phyloP scores from a whole-genome alignment of 805 yeast species.

The Lipomyces starkeyi region DNA sequence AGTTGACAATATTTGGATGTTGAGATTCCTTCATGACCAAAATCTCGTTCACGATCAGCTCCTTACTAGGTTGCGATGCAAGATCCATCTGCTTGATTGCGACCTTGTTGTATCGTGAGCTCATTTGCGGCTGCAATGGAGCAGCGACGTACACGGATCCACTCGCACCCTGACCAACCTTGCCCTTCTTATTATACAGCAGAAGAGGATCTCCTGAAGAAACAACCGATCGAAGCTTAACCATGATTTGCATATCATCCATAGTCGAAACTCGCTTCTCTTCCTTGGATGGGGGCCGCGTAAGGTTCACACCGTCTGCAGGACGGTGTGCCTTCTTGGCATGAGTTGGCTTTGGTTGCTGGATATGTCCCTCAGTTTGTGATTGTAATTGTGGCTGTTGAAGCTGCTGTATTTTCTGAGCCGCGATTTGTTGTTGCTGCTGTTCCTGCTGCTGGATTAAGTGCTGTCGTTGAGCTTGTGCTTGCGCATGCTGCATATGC shows the following conservation, averaged over 20 bases:
- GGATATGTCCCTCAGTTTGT: conserved; percentile 41
- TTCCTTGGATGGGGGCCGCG: conserved; percentile 3
- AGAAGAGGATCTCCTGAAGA: conserved; percentile 82
- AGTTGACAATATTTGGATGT: conserved; percentile 93
- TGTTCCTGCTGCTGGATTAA: conserved; percentile 29
- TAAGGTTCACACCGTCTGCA: conserved; percentile 29
- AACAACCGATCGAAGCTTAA: conserved; percentile 75
- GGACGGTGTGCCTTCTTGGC: conserved; percentile 41
- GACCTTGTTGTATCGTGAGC: conserved; percentile 54
- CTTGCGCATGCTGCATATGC: conserved; percentile 31
- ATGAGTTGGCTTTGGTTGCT: conserved; percentile 50
- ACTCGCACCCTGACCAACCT: conserved; percentile 93
- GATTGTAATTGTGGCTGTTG: conserved; percentile 31
- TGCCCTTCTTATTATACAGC: conserved; percentile 60
- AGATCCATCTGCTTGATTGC: conserved; percentile 97
- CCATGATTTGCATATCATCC: conserved; percentile 72
- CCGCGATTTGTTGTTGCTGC: conserved; percentile 33
- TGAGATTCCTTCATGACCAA: conserved; percentile 95
- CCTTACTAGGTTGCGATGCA: conserved; percentile 90
- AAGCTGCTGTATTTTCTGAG: conserved; percentile 33
- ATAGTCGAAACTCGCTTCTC: conserved; percentile 53
- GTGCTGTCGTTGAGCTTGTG: conserved; percentile 26
- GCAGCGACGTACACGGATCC: conserved; percentile 77
- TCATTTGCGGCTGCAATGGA: conserved; percentile 24
- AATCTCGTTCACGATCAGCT: conserved; percentile 92